phyloP scores from a whole-genome alignment of 306 rosid species.

The Acacia melanoxylon region DNA sequence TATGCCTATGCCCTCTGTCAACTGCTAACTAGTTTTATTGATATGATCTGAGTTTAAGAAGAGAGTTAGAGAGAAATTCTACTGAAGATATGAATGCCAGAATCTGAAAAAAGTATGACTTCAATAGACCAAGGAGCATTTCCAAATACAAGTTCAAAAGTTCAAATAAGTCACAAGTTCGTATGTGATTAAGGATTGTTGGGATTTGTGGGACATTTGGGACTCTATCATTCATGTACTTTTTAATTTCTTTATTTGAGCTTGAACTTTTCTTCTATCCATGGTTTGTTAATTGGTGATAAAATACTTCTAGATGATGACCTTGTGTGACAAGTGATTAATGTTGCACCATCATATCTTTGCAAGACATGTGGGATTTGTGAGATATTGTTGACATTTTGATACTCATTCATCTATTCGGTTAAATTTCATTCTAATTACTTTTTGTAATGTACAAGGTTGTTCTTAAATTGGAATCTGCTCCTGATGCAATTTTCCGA shows the following conservation, averaged over 20 bases:
- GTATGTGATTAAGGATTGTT: not conserved
- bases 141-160: not conserved
- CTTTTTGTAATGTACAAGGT: constrained; percentile 28
- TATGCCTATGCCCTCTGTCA: not conserved
- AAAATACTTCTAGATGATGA: not conserved
- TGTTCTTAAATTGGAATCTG: constrained; percentile 39
- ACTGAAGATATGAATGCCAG: not conserved
- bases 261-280: not conserved
- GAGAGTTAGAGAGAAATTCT: not conserved
- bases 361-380: not conserved
- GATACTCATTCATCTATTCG: not conserved
- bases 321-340: not conserved
- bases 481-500: constrained; percentile 39
- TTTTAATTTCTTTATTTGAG: not conserved
- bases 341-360: not conserved
- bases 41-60: not conserved
- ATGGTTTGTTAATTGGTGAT: not conserved
- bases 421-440: constrained; percentile 26
- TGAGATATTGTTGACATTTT: not conserved
- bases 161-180: not conserved
- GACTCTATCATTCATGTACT: not conserved
- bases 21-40: not conserved
- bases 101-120: not conserved
- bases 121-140: not conserved
- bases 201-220: not conserved